Percentiles rank a stretch among this genome's conserved stretches.
These are phyloP conservation scores for Candida sanyiensis DNA, from an alignment of 805 yeast species.

Conservation along the genomic window DNA sequence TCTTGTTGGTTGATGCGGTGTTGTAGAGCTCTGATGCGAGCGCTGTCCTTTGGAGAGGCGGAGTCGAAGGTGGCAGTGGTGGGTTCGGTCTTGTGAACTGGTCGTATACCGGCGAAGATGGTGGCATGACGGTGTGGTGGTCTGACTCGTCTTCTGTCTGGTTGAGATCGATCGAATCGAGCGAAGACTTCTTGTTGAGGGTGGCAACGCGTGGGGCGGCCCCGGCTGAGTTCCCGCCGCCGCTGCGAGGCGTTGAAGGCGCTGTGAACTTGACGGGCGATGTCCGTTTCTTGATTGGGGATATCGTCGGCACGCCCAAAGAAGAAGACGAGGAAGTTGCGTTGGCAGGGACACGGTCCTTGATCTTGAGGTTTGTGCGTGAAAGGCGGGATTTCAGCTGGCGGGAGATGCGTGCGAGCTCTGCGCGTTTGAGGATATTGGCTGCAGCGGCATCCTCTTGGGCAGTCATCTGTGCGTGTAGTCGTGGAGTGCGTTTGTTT, in stretches of 20 bases:
- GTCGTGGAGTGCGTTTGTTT: too few relatives aligned
- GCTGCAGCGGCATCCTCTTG: constrained; percentile 39
- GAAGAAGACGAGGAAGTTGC: too few relatives aligned
- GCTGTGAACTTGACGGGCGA: background rate
- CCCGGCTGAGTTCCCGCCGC: constrained; percentile 2
- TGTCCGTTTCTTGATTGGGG: constrained; percentile 6
- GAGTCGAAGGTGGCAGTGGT: constrained; percentile 22
- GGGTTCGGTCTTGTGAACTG: constrained; percentile 17
- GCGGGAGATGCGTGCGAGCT: constrained; percentile 40
- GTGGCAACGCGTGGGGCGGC: constrained; percentile 1
- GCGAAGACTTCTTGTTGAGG: constrained; percentile 16
- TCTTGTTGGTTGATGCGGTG: constrained; percentile 25
- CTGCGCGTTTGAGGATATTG: constrained; percentile 40
- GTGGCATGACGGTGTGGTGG: constrained; percentile 16
- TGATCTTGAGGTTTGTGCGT: constrained; percentile 33
- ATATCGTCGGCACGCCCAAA: background rate
- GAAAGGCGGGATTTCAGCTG: constrained; percentile 37
- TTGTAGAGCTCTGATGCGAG: constrained; percentile 22
- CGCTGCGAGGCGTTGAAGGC: background rate
- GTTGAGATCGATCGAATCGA: constrained; percentile 20
- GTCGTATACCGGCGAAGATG: constrained; percentile 25
- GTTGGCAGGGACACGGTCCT: constrained; percentile 8
- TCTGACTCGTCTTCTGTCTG: constrained; percentile 22
- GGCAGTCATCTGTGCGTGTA: too few relatives aligned
- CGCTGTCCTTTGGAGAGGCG: constrained; percentile 24